Evolutionary conservation across 306 rosid species (phyloP), one percentile per base, ranked within the genome.

Genomic region (Malus domestica): DNA sequence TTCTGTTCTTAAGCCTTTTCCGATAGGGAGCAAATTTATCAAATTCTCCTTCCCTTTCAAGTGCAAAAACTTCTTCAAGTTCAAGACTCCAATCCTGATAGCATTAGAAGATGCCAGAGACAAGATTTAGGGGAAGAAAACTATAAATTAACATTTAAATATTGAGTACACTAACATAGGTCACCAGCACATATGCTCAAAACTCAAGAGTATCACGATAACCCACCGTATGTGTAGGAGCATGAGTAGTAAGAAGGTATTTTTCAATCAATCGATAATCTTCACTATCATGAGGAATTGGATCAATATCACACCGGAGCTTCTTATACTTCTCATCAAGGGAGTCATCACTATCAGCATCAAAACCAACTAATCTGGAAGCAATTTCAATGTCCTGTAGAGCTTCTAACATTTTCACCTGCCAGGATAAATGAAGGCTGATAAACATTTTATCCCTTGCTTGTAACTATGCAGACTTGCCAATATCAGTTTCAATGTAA

Each of bases 321-420:
- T 89, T 95, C 89, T 77, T 87, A 68, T 92, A 95, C 83, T 90
- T 95, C 67, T 95, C 99, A 80, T 95, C 97, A 71, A 95, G 87
- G 65, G 99, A 90, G 77, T 87, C 97, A 70, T 90, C 88, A 70
- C 27, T 82, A 81, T 91, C 86, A 42, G 67, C 93, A 84, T 95
- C 93, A 81, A 95, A 95, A 59, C 99, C 97, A 70, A 95, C 97
- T 83, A 95, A 86, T 83, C 93, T 87, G 71, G 99, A 95, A 78
- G 99, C 99, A 78, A 95, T 92, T 83, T 95, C 99, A 78, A 95
- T 95, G 80, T 95, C 97, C 85, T 95, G 97, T 80, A 95, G 99
- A 77, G 99, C 96, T 83, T 95, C 99, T 79, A 95, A 86, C 97
- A 95, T 95, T 94, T 94, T 95, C 86, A 95, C 94, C 99, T 94